Base-by-base conservation (phyloP, 192 early-diverging fungal genomes). In the Coemansia sp. region DNA sequence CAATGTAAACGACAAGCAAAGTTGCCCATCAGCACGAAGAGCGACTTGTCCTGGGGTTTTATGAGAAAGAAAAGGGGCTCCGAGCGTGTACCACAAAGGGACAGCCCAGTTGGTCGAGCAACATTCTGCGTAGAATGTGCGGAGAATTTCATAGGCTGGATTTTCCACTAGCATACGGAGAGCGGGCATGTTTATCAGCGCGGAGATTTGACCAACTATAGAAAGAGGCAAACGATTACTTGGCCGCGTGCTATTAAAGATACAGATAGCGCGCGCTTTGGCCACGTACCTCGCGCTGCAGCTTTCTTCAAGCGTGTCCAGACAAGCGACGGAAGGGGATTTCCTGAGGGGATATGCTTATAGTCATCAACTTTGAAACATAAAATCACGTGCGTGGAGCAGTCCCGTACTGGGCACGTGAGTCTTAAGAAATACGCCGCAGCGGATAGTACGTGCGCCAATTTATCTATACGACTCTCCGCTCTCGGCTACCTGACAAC, bases 141-240 rank as follows among this genome's bases (percentile, higher is more conserved):
- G 57, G 57, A 60, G 57, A 60, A n/a, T 60, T 60, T 16, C 5
- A 60, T 60, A 18, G 57, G 33, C 5, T 34, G 31, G 57, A 60
- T 60, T 60, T 60, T 7, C 57, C 13, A 16, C 31, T 9, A 60
- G 57, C 16, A 24, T 31, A 34, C 15, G 57, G 18, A 34, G 57
- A 60, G 29, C 16, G 31, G 16, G 16, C 13, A n/a, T 20, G 20
- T 22, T n/a, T 10, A 22, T 3, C 15, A 4, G 16, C 57, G 57
- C 57, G 57, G 31, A 57, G 54, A 29, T 34, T 60, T 33, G 27
- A 27, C 54, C 27, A 16, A 16, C 27, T 33, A 57, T 57, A 5
- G 54, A 16, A 57, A 13, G 27, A 55, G 29, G 29, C 12, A 57
- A 33, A 27, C 27, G 1, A 16, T 33, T 57, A 13, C 54, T 57